phyloP scores from a whole-genome alignment of 306 rosid species.

The Cucumis cinereus region DNA sequence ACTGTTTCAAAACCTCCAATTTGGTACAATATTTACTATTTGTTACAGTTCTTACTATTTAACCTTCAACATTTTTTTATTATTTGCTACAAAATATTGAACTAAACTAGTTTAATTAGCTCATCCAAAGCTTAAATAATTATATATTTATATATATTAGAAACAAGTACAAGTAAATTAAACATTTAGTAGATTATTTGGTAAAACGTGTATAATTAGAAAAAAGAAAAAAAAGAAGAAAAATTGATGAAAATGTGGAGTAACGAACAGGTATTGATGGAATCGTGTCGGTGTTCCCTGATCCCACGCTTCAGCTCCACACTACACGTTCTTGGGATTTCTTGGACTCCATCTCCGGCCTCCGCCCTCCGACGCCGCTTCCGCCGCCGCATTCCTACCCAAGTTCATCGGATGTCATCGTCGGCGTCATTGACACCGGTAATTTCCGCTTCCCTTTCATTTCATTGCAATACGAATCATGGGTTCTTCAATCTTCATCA shows the following conservation, averaged over 20 bases:
- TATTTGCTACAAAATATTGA: too few species aligned
- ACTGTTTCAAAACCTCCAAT: too few species aligned
- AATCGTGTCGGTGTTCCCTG: constrained; percentile 67
- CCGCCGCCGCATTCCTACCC: neutral
- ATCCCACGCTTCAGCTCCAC: constrained; percentile 49
- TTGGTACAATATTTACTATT: too few species aligned
- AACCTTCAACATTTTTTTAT: too few species aligned
- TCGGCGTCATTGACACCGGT: constrained; percentile 85
- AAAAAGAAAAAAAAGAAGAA: neutral
- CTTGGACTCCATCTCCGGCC: constrained; percentile 39
- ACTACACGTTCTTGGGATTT: constrained; percentile 97
- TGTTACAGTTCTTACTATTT: too few species aligned
- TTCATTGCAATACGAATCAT: neutral
- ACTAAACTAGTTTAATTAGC: too few species aligned
- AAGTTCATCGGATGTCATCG: constrained; percentile 41
- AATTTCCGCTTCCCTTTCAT: neutral
- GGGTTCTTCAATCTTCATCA: neutral
- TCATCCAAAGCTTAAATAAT: too few species aligned
- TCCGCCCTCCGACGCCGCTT: neutral
- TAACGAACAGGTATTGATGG: constrained; percentile 38
- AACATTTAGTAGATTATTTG: neutral
- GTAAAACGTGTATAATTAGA: neutral
- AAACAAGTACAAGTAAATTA: too few species aligned
- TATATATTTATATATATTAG: too few species aligned
- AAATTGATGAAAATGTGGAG: neutral